Percentiles rank a stretch among this genome's conserved stretches.
phyloP scores from a whole-genome alignment of 2,329 filamentous ascomycete genomes.

The Gliomastix tumulicola region DNA sequence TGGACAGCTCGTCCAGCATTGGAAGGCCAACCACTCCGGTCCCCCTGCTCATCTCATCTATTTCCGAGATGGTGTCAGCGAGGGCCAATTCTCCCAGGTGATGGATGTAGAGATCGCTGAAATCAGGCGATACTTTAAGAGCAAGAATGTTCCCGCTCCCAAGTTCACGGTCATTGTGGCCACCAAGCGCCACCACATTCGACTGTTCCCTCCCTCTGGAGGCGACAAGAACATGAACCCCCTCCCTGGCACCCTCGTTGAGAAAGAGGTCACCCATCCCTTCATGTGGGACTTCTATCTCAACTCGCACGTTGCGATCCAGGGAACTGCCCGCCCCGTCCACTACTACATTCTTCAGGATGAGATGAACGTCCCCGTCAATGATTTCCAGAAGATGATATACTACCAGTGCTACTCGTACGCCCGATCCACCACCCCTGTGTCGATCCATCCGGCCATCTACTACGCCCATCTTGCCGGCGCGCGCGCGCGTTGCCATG shows the following conservation, averaged over 20 bases:
- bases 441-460: conserved; percentile 81
- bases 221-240: conserved; percentile 74
- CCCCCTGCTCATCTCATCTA: conserved; percentile 74
- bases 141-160: conserved; percentile 30
- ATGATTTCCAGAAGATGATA: conserved; percentile 77
- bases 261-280: conserved; percentile 83
- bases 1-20: conserved; percentile 54
- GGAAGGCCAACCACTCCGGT: conserved; percentile 47
- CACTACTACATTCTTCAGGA: conserved; percentile 89
- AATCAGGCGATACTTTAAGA: conserved; percentile 54
- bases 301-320: conserved; percentile 64
- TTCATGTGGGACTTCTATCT: conserved; percentile 84
- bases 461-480: conserved; percentile 95
- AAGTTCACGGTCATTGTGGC: conserved; percentile 83
- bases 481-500: conserved; percentile 70
- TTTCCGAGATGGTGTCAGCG: conserved; percentile 86
- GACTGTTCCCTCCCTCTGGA: conserved; percentile 68
- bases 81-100: conserved; percentile 78
- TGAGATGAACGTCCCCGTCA: conserved; percentile 60
- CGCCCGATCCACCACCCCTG: conserved; percentile 82
- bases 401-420: conserved; percentile 96
- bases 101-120: conserved; percentile 69
- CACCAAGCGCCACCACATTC: conserved; percentile 89
- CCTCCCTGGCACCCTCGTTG: conserved; percentile 79
- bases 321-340: conserved; percentile 87